Conservation (phyloP, 2,329 filamentous ascomycete genomes). For the Penicillium brevicompactum region DNA sequence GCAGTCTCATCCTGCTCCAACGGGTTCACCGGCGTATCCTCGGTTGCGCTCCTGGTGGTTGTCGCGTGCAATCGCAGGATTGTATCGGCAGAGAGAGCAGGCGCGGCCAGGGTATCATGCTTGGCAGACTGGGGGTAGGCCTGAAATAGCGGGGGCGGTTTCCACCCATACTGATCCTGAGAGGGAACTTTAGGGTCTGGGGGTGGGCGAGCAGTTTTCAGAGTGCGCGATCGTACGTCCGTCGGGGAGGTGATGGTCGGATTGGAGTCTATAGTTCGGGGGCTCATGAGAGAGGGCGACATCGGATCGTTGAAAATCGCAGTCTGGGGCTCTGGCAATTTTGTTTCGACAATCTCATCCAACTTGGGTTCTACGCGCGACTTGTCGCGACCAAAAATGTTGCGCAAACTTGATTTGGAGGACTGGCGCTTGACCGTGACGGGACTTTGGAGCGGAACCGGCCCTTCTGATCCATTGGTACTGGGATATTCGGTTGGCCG, state of each 20-base stretch:
- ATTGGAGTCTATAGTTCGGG: constrained; percentile 28
- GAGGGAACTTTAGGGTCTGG: constrained; percentile 25
- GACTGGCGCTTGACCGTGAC: constrained; percentile 37
- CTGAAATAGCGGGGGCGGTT: constrained; percentile 78
- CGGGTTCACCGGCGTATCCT: constrained; percentile 16
- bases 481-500: constrained; percentile 35
- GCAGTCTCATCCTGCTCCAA: constrained; percentile 20
- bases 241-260: constrained; percentile 29
- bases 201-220: constrained; percentile 25
- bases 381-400: constrained; percentile 41
- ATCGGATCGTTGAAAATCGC: constrained; percentile 21
- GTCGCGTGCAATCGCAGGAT: constrained; percentile 60
- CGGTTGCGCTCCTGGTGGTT: constrained; percentile 22
- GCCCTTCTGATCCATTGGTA: constrained; percentile 27
- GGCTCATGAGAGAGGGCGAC: constrained; percentile 31
- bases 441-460: constrained; percentile 35
- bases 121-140: constrained; percentile 83
- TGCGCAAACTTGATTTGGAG: constrained; percentile 41
- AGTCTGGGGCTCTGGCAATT: constrained; percentile 17
- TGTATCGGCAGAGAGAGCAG: constrained; percentile 67
- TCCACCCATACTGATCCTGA: constrained; percentile 52
- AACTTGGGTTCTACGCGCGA: constrained; percentile 34
- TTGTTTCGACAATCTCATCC: constrained; percentile 36
- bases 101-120: constrained; percentile 69
- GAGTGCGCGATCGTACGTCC: constrained; percentile 17